Evolutionary conservation across 1,284 basidiomycete genomes (phyloP), one percentile per base, ranked within the genome.

Genomic region (Ceratobasidium sp.): DNA sequence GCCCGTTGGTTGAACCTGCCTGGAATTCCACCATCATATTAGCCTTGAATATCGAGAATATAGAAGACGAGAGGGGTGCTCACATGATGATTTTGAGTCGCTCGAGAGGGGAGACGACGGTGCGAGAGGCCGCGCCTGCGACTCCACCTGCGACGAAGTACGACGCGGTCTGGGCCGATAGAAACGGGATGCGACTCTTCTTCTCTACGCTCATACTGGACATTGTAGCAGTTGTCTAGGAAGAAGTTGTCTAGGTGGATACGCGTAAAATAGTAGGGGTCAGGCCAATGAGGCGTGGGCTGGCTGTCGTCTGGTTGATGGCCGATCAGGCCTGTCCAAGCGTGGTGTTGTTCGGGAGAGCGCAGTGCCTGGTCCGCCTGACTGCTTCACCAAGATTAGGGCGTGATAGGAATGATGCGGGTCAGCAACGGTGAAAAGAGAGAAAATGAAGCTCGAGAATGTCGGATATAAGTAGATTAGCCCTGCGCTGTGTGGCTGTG

Each of bases 51-150:
- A 29, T 9, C 31, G 11, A 41, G 6, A 41, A 11, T 41, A 41
- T 11, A 41, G 36, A 41, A 5, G 36, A 41, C 6, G 56, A 24
- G 29, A 60, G 19, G 9, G 31, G 45, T 22, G 36, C 92, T 80
- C 79, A 96, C 95, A 97, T 92, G 78, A 98, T 98, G 80, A 98
- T 98, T 84, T 98, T 98, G 65, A 98, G 85, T 73, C 96, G 85
- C 81, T 98, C 97, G 19, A 98, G 83, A 17, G 97, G 96, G 77
- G 91, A 93, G 63, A 98, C 96, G 36, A 98, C 93, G 2, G 97
- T 98, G 75, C 96, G 87, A 77, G 93, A 95, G 9, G 94, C 89
- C 75, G 93, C 93, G 60, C 93, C 93, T 41, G 93, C 93, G 79
- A 90, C 84, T 73, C 94, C 94, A 65, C 94, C 94, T 33, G 94